A percentile compares a stretch with the other conserved stretches of the same genome.
phyloP scores from a whole-genome alignment of 2,329 filamentous ascomycete species.

The Cladosporium sp. region DNA sequence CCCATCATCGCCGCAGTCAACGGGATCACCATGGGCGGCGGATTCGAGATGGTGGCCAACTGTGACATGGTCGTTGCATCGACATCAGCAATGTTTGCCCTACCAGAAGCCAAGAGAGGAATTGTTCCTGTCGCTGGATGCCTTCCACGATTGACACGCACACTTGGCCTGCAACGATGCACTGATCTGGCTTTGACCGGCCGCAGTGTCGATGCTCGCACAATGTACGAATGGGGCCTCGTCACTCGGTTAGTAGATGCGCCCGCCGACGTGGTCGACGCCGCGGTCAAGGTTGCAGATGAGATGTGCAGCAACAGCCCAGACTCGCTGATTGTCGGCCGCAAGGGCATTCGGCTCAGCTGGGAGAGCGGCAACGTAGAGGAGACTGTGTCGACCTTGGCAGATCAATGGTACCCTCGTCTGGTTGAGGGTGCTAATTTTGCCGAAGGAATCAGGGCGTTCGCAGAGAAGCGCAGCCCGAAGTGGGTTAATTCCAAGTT shows the following conservation, averaged over 20 bases:
- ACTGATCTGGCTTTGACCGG: constrained; percentile 55
- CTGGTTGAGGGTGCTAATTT: constrained; percentile 52
- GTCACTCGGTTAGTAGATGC: constrained; percentile 40
- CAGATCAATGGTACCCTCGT: constrained; percentile 46
- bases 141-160: constrained; percentile 54
- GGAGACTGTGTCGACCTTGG: constrained; percentile 42
- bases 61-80: constrained; percentile 59
- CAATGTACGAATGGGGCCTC: constrained; percentile 44
- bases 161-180: constrained; percentile 50
- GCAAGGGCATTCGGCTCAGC: constrained; percentile 42
- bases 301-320: constrained; percentile 41
- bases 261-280: constrained; percentile 37
- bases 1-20: constrained; percentile 63
- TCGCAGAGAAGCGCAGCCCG: constrained; percentile 54
- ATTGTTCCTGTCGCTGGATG: constrained; percentile 57
- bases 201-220: constrained; percentile 47
- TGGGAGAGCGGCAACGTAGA: constrained; percentile 49
- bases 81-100: constrained; percentile 53
- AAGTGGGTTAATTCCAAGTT: constrained; percentile 54
- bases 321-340: constrained; percentile 47
- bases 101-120: constrained; percentile 59
- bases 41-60: constrained; percentile 59
- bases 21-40: constrained; percentile 59
- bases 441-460: constrained; percentile 54
- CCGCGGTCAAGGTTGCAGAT: constrained; percentile 42